A percentile compares a stretch with the other conserved stretches of the same genome.
Conservation (phyloP, 2,329 filamentous ascomycete species). For the Coniochaeta ligniaria region DNA sequence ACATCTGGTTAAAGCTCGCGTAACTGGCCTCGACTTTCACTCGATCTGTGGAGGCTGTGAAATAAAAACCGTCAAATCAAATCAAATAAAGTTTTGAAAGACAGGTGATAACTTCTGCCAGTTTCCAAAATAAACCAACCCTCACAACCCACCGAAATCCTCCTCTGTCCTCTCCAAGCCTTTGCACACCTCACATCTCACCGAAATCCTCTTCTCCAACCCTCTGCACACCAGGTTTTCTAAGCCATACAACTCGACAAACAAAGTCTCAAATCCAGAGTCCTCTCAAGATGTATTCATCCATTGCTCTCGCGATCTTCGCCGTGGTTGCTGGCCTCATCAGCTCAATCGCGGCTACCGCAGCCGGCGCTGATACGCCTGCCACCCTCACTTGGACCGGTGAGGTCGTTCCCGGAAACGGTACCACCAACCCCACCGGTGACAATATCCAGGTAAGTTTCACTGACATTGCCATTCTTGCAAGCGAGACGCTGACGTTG, state of each 20-base stretch:
- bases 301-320: not conserved
- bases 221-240: too few species aligned
- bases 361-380: not conserved
- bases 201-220: too few species aligned
- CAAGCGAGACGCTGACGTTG: not conserved
- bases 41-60: too few species aligned
- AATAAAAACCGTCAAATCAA: too few species aligned
- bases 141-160: too few species aligned
- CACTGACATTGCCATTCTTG: not conserved
- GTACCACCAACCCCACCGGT: not conserved
- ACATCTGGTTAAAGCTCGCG: too few species aligned
- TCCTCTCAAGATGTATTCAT: not conserved
- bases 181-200: too few species aligned
- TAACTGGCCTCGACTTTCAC: too few species aligned
- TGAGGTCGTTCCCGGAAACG: not conserved
- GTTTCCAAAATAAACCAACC: too few species aligned
- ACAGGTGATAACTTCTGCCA: too few species aligned
- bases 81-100: too few species aligned
- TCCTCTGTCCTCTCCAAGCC: too few species aligned
- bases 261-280: not conserved
- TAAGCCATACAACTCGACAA: not conserved
- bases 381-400: not conserved
- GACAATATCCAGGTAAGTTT: not conserved
- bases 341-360: not conserved
- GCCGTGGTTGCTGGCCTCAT: not conserved